Base-by-base conservation (phyloP, 805 yeast species). In the Lipomyces starkeyi region DNA sequence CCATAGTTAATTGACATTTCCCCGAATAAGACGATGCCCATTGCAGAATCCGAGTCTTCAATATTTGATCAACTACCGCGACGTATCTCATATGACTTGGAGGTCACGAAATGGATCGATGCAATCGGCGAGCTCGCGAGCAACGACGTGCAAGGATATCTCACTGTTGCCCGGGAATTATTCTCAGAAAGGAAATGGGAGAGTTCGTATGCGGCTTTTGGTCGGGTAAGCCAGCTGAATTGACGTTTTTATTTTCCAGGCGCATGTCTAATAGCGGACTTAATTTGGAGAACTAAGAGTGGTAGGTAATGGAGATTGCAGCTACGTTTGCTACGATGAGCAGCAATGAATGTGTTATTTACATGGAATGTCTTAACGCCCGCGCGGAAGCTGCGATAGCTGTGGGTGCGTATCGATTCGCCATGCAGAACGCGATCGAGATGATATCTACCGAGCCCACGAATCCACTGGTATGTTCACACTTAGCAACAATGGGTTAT, bases 381-480 rank as follows among this genome's bases (percentile, higher is more conserved):
- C 49, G 49, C n/a, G 49, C 7, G 20, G 49, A 43, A 43, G 49
- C 49, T 17, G 49, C 49, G 49, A 43, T 43, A 43, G 49, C 49
- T 43, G 49, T 43, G 9, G 49, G 49, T n/a, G 49, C 49, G 9
- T 43, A 43, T 43, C 13, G 49, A 5, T 43, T 43, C 14, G 49
- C 49, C 11, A 43, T 43, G 49, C 49, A 43, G 49, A n/a, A 43
- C 14, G 20, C 49, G 8, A 43, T 43, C 49, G 49, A 43, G 49
- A 43, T 43, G 49, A 43, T 13, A 43, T 43, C 49, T 17, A 43
- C 49, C 11, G 49, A 17, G 20, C 49, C 49, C n/a, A n/a, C 49
- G 8, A 43, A 43, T 43, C 49, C 49, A 17, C 49, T 43, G 14
- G 49, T 43, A n/a, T 17, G 49, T 43, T 17, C 22, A 43, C 49